These are phyloP conservation scores for Angophora floribunda DNA, from an alignment of 345 rosid species.

Conservation along the genomic window DNA sequence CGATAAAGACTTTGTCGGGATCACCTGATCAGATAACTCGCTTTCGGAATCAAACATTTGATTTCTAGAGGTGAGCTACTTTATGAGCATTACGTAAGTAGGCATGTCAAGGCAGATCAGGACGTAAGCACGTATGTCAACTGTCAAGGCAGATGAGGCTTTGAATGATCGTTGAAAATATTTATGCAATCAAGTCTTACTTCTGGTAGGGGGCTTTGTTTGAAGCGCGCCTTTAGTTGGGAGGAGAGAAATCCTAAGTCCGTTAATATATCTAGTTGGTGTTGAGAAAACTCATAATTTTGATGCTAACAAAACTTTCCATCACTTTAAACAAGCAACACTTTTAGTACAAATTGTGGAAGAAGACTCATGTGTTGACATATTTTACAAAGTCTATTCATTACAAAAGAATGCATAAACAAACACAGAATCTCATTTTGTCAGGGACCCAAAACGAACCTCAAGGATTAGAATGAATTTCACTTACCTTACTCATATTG, in stretches of 20 bases:
- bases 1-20: background rate
- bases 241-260: background rate
- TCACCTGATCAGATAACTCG: background rate
- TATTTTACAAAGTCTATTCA: too few relatives aligned
- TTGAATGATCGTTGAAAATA: background rate
- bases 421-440: too few relatives aligned
- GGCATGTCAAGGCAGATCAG: background rate
- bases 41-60: background rate
- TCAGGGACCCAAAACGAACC: too few relatives aligned
- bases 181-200: background rate
- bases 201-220: background rate
- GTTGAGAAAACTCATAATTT: too few relatives aligned
- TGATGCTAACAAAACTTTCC: too few relatives aligned
- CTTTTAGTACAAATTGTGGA: too few relatives aligned
- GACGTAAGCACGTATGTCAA: background rate
- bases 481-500: too few relatives aligned
- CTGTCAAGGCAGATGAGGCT: background rate
- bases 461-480: too few relatives aligned
- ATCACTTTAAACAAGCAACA: too few relatives aligned
- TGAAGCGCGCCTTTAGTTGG: background rate
- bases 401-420: too few relatives aligned
- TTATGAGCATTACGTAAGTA: background rate
- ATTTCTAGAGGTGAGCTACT: too few relatives aligned
- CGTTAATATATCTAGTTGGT: fast-evolving
- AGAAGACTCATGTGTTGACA: too few relatives aligned